Evolutionary conservation across 495 filamentous ascomycete species (phyloP).

Genomic region (Stereocaulon alpinum): DNA sequence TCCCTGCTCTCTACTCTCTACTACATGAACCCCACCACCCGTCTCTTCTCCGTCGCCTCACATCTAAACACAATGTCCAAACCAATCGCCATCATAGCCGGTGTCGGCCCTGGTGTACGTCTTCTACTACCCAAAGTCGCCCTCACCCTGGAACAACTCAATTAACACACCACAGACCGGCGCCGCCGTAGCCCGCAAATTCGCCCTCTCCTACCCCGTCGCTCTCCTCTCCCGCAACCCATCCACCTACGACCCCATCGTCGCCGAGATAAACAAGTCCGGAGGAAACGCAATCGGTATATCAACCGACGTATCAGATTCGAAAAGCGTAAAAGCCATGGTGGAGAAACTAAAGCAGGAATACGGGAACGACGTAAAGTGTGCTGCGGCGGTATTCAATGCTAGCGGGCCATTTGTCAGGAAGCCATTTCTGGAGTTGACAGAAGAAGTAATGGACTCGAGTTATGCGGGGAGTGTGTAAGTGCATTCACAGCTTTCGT

Average conservation of each 20-base stretch:
- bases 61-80: conserved; percentile 16
- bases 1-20: neutral
- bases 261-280: conserved; percentile 57
- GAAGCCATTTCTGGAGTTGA: conserved; percentile 76
- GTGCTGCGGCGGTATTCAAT: conserved; percentile 76
- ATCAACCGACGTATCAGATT: conserved; percentile 58
- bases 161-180: conserved; percentile 21
- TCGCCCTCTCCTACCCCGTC: conserved; percentile 64
- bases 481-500: too few species aligned
- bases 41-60: conserved; percentile 14
- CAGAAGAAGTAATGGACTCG: conserved; percentile 49
- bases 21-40: conserved; percentile 16
- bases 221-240: conserved; percentile 64
- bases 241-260: conserved; percentile 53
- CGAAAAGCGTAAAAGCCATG: conserved; percentile 50
- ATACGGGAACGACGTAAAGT: conserved; percentile 24
- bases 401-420: conserved; percentile 55
- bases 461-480: conserved; percentile 16
- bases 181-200: conserved; percentile 53
- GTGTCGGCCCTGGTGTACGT: conserved; percentile 58
- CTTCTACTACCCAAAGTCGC: conserved; percentile 12
- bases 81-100: conserved; percentile 59
- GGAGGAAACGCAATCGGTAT: conserved; percentile 71
- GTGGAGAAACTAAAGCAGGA: conserved; percentile 56
- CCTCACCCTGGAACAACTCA: conserved; percentile 4